These are phyloP conservation scores for Gossypium bickii DNA, from an alignment of 345 rosid genomes.

Conservation along the genomic window DNA sequence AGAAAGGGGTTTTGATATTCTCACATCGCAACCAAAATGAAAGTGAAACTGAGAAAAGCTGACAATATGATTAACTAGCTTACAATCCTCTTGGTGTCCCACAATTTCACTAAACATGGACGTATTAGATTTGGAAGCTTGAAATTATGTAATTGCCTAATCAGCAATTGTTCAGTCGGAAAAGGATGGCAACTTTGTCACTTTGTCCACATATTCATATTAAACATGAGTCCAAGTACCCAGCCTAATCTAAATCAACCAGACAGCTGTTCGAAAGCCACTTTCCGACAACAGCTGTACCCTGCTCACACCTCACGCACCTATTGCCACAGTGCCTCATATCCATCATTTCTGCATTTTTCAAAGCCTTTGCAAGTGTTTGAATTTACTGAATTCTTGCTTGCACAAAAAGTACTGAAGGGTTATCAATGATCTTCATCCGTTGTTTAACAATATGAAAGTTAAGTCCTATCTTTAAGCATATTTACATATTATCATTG, in stretches of 20 bases:
- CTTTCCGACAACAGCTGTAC: neutral
- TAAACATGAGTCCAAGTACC: neutral
- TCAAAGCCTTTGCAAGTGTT: neutral
- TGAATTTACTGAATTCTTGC: neutral
- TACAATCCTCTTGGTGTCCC: neutral
- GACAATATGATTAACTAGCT: neutral
- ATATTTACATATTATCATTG: neutral
- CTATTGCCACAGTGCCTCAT: neutral
- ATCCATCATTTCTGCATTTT: neutral
- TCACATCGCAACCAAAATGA: neutral
- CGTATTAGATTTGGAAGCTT: neutral
- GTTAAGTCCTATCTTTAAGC: slow-evolving; percentile 5
- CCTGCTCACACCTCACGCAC: neutral
- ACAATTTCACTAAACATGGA: neutral
- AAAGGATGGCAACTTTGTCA: neutral
- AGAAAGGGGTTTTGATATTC: neutral
- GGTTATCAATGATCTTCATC: neutral
- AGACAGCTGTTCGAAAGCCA: neutral
- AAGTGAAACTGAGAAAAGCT: neutral
- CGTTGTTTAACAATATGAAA: neutral
- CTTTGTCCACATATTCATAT: neutral
- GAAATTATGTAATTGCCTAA: neutral
- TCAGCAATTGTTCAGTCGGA: neutral
- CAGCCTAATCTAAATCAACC: neutral
- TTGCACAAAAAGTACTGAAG: neutral